Percentiles rank a stretch among this genome's conserved stretches.
Conservation (phyloP, 176 grass and related monocot genomes). For the Zea luxurians region DNA sequence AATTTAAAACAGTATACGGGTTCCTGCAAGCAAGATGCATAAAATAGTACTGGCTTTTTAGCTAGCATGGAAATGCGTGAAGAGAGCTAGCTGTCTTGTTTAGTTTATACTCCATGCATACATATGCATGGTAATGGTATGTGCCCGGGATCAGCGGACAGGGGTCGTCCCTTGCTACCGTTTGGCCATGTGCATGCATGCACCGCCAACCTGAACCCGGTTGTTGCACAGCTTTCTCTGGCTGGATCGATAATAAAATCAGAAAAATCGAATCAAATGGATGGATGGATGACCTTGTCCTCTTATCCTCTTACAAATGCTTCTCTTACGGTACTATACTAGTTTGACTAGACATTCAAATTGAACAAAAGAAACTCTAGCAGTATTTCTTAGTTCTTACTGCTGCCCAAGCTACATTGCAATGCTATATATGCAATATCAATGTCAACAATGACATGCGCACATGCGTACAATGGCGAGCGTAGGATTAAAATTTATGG, state of each 20-base stretch:
- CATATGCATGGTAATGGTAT: neutral
- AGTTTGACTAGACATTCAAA: neutral
- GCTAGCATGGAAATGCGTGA: conserved; percentile 21
- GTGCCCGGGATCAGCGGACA: conserved; percentile 55
- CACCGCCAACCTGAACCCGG: conserved; percentile 44
- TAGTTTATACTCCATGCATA: neutral
- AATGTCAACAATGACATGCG: neutral
- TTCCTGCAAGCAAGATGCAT: too few relatives aligned
- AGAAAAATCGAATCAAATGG: neutral
- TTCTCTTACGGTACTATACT: neutral
- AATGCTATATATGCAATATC: neutral
- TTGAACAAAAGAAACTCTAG: neutral
- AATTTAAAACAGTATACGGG: too few relatives aligned
- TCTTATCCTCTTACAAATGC: neutral
- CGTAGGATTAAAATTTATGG: too few relatives aligned
- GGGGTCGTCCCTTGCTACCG: conserved; percentile 30
- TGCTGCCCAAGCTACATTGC: neutral
- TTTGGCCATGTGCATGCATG: conserved; percentile 39
- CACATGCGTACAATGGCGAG: neutral
- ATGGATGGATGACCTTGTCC: conserved; percentile 21
- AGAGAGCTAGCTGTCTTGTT: neutral
- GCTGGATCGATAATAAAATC: neutral
- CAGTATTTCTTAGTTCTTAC: conserved; percentile 20
- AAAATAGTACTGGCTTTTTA: neutral
- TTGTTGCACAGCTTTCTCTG: neutral